Conservation (phyloP, 2,329 filamentous ascomycete species). For the Bretziella fagacearum region DNA sequence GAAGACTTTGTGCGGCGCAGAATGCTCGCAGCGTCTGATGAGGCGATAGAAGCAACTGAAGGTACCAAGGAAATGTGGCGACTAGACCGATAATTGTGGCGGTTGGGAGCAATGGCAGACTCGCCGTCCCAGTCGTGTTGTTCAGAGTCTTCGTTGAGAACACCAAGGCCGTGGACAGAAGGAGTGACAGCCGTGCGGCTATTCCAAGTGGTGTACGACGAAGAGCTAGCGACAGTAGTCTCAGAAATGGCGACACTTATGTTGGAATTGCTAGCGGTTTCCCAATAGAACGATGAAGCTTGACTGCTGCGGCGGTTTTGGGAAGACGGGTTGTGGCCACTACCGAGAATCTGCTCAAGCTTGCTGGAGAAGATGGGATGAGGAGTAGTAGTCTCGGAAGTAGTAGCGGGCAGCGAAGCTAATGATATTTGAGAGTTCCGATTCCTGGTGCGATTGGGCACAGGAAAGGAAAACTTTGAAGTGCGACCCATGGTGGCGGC, state of each 20-base stretch:
- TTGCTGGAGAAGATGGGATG: slow-evolving; percentile 10
- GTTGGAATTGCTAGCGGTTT: slow-evolving; percentile 8
- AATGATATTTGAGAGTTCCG: slow-evolving; percentile 13
- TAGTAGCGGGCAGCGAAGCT: slow-evolving; percentile 1
- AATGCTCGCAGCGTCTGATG: slow-evolving; percentile 27
- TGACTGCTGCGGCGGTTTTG: not conserved
- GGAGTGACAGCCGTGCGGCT: slow-evolving; percentile 7
- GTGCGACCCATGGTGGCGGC: slow-evolving; percentile 12
- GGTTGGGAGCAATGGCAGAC: slow-evolving; percentile 7
- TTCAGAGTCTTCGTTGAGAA: slow-evolving; percentile 11
- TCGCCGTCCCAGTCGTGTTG: slow-evolving; percentile 11
- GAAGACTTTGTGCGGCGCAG: slow-evolving; percentile 33
- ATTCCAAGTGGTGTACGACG: slow-evolving; percentile 7
- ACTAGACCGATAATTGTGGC: slow-evolving; percentile 1
- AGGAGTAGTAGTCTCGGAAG: slow-evolving; percentile 3
- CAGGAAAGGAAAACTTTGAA: slow-evolving; percentile 15
- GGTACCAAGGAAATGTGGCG: slow-evolving; percentile 11
- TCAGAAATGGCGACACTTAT: slow-evolving; percentile 6
- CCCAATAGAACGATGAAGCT: slow-evolving; percentile 2
- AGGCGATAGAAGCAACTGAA: slow-evolving; percentile 16
- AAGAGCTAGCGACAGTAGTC: slow-evolving; percentile 10
- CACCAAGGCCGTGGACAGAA: slow-evolving; percentile 5
- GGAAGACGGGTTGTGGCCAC: not conserved
- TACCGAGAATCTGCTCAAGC: slow-evolving; percentile 13
- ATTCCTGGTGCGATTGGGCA: slow-evolving; percentile 11